A percentile compares a stretch with the other conserved stretches of the same genome.
phyloP scores from a whole-genome alignment of 352 stramenopile species.

The Thraustochytrium sp. region DNA sequence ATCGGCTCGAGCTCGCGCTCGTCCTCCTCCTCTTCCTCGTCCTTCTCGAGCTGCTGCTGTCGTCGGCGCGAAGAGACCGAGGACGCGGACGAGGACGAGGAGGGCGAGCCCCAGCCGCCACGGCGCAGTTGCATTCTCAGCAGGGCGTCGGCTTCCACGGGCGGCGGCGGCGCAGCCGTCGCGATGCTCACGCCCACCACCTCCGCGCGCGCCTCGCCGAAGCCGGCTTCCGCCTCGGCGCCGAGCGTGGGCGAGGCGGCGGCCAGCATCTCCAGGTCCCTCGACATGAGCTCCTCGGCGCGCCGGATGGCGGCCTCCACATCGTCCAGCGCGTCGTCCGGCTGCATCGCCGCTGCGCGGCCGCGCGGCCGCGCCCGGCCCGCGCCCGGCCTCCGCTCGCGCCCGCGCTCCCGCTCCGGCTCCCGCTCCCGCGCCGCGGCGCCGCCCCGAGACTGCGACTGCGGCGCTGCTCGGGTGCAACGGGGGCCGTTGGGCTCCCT shows the following conservation, averaged over 20 bases:
- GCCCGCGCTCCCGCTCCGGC: neutral
- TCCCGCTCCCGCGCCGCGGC: neutral
- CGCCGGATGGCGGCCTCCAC: conserved; percentile 31
- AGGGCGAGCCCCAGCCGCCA: too few relatives aligned
- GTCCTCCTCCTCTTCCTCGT: neutral
- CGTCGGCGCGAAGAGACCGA: too few relatives aligned
- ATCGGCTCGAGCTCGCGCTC: neutral
- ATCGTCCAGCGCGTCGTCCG: neutral
- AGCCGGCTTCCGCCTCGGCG: neutral
- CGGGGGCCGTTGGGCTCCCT: too few relatives aligned
- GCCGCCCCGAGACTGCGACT: too few relatives aligned
- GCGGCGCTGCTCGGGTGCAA: too few relatives aligned
- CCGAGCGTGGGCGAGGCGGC: neutral
- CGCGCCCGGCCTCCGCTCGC: neutral
- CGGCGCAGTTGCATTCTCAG: too few relatives aligned
- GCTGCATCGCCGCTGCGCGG: neutral
- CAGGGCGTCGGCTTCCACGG: too few relatives aligned
- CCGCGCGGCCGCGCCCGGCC: too few relatives aligned
- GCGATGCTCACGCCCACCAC: too few relatives aligned
- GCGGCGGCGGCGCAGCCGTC: too few relatives aligned
- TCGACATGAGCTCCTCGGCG: conserved; percentile 33
- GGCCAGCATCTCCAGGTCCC: conserved; percentile 13
- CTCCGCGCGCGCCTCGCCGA: neutral
- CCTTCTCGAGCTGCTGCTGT: too few relatives aligned
- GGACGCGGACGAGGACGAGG: too few relatives aligned